Conservation (phyloP, 371 early-diverging fungal genomes). For the Mucor sp. region DNA sequence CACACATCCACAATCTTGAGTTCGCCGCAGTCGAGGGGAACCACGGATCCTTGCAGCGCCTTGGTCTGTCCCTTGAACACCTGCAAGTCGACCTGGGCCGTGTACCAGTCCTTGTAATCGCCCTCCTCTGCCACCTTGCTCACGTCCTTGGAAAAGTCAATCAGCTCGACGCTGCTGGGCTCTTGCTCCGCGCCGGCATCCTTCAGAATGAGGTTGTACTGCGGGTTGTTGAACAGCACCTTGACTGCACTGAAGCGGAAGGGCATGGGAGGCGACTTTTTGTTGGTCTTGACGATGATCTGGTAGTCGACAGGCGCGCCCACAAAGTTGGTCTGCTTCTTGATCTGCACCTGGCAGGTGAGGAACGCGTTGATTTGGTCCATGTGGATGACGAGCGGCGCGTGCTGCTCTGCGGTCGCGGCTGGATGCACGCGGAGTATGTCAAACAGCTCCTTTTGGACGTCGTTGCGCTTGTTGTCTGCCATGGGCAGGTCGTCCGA, state of each 20-base stretch:
- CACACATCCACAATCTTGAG: slow-evolving; percentile 53
- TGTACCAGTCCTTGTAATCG: slow-evolving; percentile 33
- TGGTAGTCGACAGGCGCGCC: slow-evolving; percentile 40
- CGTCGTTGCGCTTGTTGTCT: slow-evolving; percentile 46
- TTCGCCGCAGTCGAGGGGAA: slow-evolving; percentile 61
- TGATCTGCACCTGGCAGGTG: slow-evolving; percentile 54
- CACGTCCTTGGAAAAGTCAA: slow-evolving; percentile 24
- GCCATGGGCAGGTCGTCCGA: slow-evolving; percentile 48
- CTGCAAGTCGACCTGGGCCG: slow-evolving; percentile 40
- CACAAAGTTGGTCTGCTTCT: slow-evolving; percentile 34
- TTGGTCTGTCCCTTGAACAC: slow-evolving; percentile 57
- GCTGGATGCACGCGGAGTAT: slow-evolving; percentile 18
- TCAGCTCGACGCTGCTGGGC: slow-evolving; percentile 9
- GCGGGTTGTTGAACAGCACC: slow-evolving; percentile 60
- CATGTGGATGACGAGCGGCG: slow-evolving; percentile 62
- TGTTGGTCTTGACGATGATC: slow-evolving; percentile 32
- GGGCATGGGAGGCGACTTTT: slow-evolving; percentile 38
- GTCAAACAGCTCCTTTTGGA: slow-evolving; percentile 49
- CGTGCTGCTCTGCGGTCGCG: slow-evolving; percentile 17
- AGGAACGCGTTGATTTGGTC: slow-evolving; percentile 71
- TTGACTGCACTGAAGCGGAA: slow-evolving; percentile 49
- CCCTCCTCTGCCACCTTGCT: slow-evolving; percentile 23
- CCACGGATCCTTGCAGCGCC: slow-evolving; percentile 66
- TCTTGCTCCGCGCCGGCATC: slow-evolving; percentile 24
- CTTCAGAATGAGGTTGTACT: slow-evolving; percentile 34